Evolutionary conservation across 2,329 filamentous ascomycete genomes (phyloP).

Genomic region (Periconia sp.): DNA sequence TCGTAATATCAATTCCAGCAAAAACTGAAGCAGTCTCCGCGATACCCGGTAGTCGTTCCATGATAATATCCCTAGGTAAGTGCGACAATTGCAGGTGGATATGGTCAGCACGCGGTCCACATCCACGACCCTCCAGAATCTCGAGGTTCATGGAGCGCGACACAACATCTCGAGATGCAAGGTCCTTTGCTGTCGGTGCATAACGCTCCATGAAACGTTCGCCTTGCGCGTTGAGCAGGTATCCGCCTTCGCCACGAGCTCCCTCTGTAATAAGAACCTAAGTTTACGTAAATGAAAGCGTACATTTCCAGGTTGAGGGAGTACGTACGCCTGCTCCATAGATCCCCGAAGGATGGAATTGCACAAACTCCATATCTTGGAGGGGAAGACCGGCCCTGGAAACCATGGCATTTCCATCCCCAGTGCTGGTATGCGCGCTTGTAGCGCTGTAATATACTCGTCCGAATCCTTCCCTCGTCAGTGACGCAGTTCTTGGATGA

Average conservation of each 20-base stretch:
- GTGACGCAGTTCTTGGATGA: not conserved
- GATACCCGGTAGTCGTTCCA: slow-evolving; percentile 52
- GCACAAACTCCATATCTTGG: slow-evolving; percentile 56
- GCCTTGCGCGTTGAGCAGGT: slow-evolving; percentile 52
- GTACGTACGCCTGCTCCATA: slow-evolving; percentile 50
- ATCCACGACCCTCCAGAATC: slow-evolving; percentile 50
- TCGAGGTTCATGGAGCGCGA: slow-evolving; percentile 53
- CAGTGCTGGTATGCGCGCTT: slow-evolving; percentile 53
- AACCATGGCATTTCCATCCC: slow-evolving; percentile 55
- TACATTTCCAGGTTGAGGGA: not conserved
- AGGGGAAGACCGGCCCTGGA: slow-evolving; percentile 52
- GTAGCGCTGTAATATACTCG: slow-evolving; percentile 55
- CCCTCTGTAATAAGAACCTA: slow-evolving; percentile 52
- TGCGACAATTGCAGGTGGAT: slow-evolving; percentile 53
- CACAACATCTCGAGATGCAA: slow-evolving; percentile 53
- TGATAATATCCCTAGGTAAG: slow-evolving; percentile 50
- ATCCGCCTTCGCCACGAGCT: slow-evolving; percentile 53
- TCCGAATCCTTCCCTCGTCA: slow-evolving; percentile 44
- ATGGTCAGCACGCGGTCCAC: slow-evolving; percentile 50
- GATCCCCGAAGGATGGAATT: slow-evolving; percentile 55
- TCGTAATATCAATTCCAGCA: slow-evolving; percentile 53
- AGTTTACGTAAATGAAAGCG: not conserved
- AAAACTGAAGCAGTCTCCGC: slow-evolving; percentile 55
- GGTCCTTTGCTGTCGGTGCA: slow-evolving; percentile 53
- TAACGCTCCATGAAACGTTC: slow-evolving; percentile 57